Evolutionary conservation across 345 rosid species (phyloP).

Genomic region (Rhodomyrtus tomentosa): DNA sequence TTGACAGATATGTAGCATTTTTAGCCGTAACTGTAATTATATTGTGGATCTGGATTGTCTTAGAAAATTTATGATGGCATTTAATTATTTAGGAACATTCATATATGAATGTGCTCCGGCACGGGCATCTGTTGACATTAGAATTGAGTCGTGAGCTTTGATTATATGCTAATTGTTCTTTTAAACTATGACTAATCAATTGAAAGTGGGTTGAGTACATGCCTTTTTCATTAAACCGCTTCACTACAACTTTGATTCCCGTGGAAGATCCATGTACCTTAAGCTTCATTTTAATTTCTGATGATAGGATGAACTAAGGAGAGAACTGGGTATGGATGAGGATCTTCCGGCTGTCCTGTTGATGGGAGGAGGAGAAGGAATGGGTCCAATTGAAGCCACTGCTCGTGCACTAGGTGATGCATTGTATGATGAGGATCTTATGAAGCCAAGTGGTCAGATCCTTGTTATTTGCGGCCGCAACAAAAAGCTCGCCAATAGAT

Average conservation of each 20-base stretch:
- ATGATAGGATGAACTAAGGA: constrained; percentile 51
- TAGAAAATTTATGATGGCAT: neutral
- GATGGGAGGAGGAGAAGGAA: constrained; percentile 99
- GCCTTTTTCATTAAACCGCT: neutral
- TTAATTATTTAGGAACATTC: neutral
- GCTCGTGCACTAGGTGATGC: constrained; percentile 79
- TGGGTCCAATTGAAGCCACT: constrained; percentile 98
- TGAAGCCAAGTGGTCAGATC: constrained; percentile 79
- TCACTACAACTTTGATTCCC: neutral
- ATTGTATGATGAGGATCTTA: constrained; percentile 65
- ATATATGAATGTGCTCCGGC: neutral
- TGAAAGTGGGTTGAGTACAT: neutral
- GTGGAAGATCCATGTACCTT: neutral
- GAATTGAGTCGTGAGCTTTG: neutral
- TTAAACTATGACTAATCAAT: neutral
- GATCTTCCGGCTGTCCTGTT: constrained; percentile 89
- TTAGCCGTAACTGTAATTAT: neutral
- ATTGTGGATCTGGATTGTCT: neutral
- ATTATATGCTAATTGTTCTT: neutral
- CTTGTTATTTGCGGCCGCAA: constrained; percentile 89
- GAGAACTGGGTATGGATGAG: constrained; percentile 84
- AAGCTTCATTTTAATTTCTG: neutral
- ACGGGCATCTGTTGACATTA: neutral
- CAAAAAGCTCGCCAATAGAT: constrained; percentile 62
- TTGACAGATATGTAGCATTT: neutral